Conservation (phyloP, 257 asterid species). For the Salvia miltiorrhiza region DNA sequence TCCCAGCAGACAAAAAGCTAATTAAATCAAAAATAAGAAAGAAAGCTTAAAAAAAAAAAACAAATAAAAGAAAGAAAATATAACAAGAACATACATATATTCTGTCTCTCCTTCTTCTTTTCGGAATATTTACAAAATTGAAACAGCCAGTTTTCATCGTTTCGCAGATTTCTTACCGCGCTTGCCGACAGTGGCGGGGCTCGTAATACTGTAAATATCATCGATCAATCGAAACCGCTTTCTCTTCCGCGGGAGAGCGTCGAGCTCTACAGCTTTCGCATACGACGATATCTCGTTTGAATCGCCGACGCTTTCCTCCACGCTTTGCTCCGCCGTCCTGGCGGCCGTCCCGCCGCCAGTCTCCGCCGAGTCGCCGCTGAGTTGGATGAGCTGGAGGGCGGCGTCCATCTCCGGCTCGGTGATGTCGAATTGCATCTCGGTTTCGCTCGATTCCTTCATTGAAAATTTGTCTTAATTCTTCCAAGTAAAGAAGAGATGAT, state of each 20-base stretch:
- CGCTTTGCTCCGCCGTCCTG: conserved; percentile 27
- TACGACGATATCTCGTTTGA: conserved; percentile 47
- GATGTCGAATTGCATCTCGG: conserved; percentile 31
- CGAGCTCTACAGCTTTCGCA: too few relatives aligned
- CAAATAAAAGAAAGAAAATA: not conserved
- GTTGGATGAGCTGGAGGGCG: conserved; percentile 65
- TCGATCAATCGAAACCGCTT: conserved; percentile 48
- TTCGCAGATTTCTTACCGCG: conserved; percentile 23
- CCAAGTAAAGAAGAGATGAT: not conserved
- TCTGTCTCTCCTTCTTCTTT: not conserved
- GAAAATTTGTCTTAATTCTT: not conserved
- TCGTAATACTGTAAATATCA: conserved; percentile 40
- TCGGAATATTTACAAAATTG: conserved; percentile 14
- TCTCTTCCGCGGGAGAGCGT: conserved; percentile 23
- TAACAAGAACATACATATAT: not conserved
- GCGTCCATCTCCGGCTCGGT: conserved; percentile 66
- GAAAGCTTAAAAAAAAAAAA: not conserved
- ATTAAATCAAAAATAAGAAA: not conserved
- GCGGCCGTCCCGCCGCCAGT: conserved; percentile 24
- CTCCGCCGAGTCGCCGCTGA: conserved; percentile 59
- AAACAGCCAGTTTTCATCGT: not conserved
- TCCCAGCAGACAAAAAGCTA: not conserved
- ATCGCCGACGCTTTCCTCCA: conserved; percentile 46
- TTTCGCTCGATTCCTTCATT: conserved; percentile 33
- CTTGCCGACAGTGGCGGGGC: conserved; percentile 25